Conservation (phyloP, 352 stramenopile species). For the Lagenidium sp. region DNA sequence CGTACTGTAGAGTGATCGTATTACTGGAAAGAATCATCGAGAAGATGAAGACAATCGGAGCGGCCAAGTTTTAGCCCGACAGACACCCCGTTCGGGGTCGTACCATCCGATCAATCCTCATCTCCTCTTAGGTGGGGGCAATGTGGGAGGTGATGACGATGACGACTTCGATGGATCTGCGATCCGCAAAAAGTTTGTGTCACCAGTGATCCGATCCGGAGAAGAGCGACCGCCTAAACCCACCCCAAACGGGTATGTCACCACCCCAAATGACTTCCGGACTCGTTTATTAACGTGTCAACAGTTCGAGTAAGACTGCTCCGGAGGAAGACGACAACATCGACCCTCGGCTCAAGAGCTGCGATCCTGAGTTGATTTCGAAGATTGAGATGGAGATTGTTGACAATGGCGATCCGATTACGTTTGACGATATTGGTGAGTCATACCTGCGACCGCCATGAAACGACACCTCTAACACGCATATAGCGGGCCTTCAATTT, state of each 20-base stretch:
- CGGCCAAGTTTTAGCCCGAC: conserved; percentile 10
- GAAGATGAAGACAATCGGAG: conserved; percentile 20
- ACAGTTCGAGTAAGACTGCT: conserved; percentile 3
- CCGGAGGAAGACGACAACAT: conserved; percentile 73
- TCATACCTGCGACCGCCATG: background rate
- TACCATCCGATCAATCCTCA: conserved; percentile 79
- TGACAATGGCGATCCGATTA: conserved; percentile 86
- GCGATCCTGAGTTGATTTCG: conserved; percentile 93
- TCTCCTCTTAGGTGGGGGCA: conserved; percentile 37
- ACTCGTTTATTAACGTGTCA: no score
- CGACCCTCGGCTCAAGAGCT: conserved; percentile 90
- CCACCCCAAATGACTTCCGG: no score
- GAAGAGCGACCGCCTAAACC: conserved; percentile 15
- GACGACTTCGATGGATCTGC: conserved; percentile 12
- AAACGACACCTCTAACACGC: no score
- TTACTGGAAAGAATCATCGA: conserved; percentile 20
- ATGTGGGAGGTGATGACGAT: conserved; percentile 15
- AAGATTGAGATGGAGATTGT: conserved; percentile 98
- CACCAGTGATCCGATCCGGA: conserved; percentile 26
- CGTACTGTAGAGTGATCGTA: conserved; percentile 12
- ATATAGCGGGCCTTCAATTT: conserved; percentile 90
- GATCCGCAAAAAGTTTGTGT: conserved; percentile 72
- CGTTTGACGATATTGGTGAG: conserved; percentile 96
- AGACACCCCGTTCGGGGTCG: conserved; percentile 20
- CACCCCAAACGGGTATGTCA: no score